phyloP scores from a whole-genome alignment of 805 yeast species.

The Ogataea nonfermentans region DNA sequence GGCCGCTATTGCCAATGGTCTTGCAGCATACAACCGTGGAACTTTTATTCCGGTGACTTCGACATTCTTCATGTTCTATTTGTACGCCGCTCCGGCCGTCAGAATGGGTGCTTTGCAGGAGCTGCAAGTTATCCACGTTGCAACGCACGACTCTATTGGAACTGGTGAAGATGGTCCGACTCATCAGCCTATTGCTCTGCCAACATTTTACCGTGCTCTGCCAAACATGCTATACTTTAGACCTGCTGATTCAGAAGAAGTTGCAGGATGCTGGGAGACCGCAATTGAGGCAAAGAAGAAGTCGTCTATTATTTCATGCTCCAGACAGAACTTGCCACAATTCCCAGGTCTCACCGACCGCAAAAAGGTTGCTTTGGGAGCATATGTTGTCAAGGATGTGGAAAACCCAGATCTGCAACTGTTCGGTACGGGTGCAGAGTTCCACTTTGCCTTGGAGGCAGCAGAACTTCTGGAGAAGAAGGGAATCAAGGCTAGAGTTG shows the following conservation, averaged over 20 bases:
- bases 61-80: slow-evolving; percentile 77
- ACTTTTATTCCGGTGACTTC: slow-evolving; percentile 56
- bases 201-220: slow-evolving; percentile 72
- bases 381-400: slow-evolving; percentile 67
- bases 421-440: slow-evolving; percentile 95
- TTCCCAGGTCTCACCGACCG: slow-evolving; percentile 79
- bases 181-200: slow-evolving; percentile 87
- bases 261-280: slow-evolving; percentile 72
- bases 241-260: slow-evolving; percentile 89
- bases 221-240: slow-evolving; percentile 85
- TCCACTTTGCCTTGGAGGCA: slow-evolving; percentile 75
- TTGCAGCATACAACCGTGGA: slow-evolving; percentile 91
- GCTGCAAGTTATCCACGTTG: slow-evolving; percentile 81
- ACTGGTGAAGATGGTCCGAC: slow-evolving; percentile 94
- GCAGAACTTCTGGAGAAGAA: slow-evolving; percentile 62
- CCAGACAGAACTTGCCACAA: slow-evolving; percentile 89
- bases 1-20: slow-evolving; percentile 98
- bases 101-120: slow-evolving; percentile 81
- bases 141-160: slow-evolving; percentile 88
- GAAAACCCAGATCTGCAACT: slow-evolving; percentile 57
- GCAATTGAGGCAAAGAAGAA: slow-evolving; percentile 59
- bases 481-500: slow-evolving; percentile 76
- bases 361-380: slow-evolving; percentile 91
- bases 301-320: slow-evolving; percentile 71
- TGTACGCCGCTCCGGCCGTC: slow-evolving; percentile 83